Conservation (phyloP, 768 basidiomycete species). For the Coprinopsis sp. region DNA sequence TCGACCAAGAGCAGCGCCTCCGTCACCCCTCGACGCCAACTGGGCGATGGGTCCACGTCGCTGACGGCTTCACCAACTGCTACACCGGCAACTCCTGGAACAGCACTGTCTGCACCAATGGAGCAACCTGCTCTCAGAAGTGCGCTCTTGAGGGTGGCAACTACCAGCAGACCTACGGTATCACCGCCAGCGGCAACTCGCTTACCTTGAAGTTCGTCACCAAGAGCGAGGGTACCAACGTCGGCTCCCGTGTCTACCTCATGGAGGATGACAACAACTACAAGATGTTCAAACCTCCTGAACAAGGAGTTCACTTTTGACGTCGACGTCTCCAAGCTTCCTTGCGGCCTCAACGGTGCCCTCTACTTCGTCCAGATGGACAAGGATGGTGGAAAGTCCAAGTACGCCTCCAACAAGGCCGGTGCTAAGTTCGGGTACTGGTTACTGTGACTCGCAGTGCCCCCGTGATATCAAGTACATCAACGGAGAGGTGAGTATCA, state of each 20-base stretch:
- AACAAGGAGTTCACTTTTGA: slow-evolving; percentile 21
- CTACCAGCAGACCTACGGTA: slow-evolving; percentile 26
- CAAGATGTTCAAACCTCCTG: slow-evolving; percentile 17
- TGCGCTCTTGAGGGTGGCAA: slow-evolving; percentile 29
- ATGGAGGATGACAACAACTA: slow-evolving; percentile 16
- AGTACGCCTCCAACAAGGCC: no score
- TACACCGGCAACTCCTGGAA: slow-evolving; percentile 27
- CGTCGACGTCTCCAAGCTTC: slow-evolving; percentile 18
- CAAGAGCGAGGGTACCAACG: slow-evolving; percentile 14
- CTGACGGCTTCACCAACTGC: slow-evolving; percentile 22
- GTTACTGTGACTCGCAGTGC: no score
- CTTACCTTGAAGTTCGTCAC: slow-evolving; percentile 38
- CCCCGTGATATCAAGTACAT: no score
- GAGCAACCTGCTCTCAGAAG: slow-evolving; percentile 31
- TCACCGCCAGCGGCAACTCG: slow-evolving; percentile 32
- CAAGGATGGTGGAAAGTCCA: no score
- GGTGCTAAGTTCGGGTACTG: no score
- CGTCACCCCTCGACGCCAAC: slow-evolving; percentile 40
- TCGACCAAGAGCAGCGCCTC: slow-evolving; percentile 15
- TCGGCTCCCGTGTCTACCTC: slow-evolving; percentile 18
- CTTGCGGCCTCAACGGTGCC: slow-evolving; percentile 23
- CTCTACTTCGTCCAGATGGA: slow-evolving; percentile 18
- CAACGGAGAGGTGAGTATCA: no score
- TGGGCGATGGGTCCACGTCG: slow-evolving; percentile 40
- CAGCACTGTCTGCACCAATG: slow-evolving; percentile 35